phyloP scores from a whole-genome alignment of 1,284 basidiomycete species.

The Trametes polyzona region DNA sequence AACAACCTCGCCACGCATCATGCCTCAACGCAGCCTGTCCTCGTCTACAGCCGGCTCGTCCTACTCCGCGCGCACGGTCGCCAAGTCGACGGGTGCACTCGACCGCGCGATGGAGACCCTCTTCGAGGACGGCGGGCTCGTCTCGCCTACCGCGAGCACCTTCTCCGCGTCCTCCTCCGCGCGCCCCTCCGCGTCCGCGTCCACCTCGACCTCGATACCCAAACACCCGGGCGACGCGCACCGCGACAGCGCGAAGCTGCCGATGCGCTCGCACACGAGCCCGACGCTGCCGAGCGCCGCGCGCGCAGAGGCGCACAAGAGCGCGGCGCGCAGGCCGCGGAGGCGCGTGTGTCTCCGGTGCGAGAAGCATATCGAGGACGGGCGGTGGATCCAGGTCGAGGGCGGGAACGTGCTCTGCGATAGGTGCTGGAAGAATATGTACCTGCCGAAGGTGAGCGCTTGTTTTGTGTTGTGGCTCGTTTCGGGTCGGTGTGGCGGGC shows the following conservation, averaged over 20 bases:
- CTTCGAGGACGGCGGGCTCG: constrained; percentile 48
- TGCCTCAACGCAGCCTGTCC: constrained; percentile 34
- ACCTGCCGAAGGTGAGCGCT: constrained; percentile 77
- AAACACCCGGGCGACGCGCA: constrained; percentile 29
- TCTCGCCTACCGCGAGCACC: constrained; percentile 33
- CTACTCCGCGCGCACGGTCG: constrained; percentile 29
- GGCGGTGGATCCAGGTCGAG: constrained; percentile 80
- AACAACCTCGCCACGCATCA: constrained; percentile 26
- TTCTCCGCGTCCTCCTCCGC: constrained; percentile 33
- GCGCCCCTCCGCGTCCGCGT: constrained; percentile 12
- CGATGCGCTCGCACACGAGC: constrained; percentile 57
- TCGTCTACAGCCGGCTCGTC: constrained; percentile 33
- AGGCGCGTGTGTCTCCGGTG: constrained; percentile 68
- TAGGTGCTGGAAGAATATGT: constrained; percentile 91
- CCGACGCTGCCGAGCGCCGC: constrained; percentile 42
- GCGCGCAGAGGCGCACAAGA: constrained; percentile 32
- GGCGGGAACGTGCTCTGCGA: constrained; percentile 81
- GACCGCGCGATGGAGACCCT: constrained; percentile 55
- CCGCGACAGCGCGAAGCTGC: constrained; percentile 52
- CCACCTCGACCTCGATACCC: too few species aligned
- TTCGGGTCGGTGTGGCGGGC: too few species aligned
- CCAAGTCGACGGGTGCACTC: constrained; percentile 42
- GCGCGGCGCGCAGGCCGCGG: constrained; percentile 36
- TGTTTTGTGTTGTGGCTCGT: not conserved
- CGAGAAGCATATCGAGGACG: constrained; percentile 70